Percentiles rank a stretch among this genome's conserved stretches.
phyloP scores from a whole-genome alignment of 2,329 filamentous ascomycete genomes.

The Claviceps fusiformis region DNA sequence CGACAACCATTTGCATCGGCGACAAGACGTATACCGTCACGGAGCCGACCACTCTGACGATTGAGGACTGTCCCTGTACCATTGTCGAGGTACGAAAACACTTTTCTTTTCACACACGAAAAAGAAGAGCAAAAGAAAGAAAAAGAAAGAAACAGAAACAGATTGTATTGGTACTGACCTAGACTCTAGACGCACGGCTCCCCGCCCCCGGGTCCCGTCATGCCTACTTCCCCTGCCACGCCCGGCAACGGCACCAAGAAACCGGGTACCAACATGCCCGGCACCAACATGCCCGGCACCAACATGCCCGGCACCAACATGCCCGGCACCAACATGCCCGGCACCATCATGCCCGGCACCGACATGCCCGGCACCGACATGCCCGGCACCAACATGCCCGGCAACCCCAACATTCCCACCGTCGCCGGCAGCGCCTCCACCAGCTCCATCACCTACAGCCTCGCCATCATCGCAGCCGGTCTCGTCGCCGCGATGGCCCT shows the following conservation, averaged over 20 bases:
- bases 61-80: slow-evolving; percentile 42
- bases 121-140: too few relatives aligned
- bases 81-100: slow-evolving; percentile 16
- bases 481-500: slow-evolving; percentile 16
- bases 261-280: too few relatives aligned
- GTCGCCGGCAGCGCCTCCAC: slow-evolving; percentile 9
- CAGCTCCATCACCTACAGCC: slow-evolving; percentile 9
- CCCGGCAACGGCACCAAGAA: background rate
- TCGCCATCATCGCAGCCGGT: slow-evolving; percentile 15
- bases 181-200: too few relatives aligned
- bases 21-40: slow-evolving; percentile 39
- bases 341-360: too few relatives aligned
- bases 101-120: too few relatives aligned
- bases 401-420: background rate
- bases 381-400: background rate
- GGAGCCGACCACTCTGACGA: slow-evolving; percentile 39
- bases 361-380: background rate
- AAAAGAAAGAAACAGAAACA: too few relatives aligned
- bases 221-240: background rate
- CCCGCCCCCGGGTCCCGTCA: background rate
- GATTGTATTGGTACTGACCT: too few relatives aligned
- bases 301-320: too few relatives aligned
- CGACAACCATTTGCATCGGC: slow-evolving; percentile 38
- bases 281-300: too few relatives aligned
- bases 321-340: too few relatives aligned